Base-by-base conservation (phyloP, 2,329 filamentous ascomycete genomes). In the Hypomyces perniciosus region DNA sequence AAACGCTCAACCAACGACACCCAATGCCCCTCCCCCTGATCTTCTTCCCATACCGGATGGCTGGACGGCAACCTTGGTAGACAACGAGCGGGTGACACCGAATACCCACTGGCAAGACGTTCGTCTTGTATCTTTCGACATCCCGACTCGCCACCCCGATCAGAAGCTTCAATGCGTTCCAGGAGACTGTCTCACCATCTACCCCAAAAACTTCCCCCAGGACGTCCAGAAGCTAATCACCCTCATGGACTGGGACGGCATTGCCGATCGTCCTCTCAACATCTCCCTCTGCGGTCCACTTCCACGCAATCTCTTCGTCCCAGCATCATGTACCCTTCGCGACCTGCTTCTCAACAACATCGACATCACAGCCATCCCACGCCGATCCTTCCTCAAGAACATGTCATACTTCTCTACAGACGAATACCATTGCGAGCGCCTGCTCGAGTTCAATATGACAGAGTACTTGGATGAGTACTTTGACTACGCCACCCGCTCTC, bases 401-500 rank as follows among this genome's bases (percentile, higher is more conserved):
- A 81, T 96, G 50, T 81, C 86, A 1, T 83, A 90, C 64, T 90
- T 90, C 61, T 87, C 90, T 2, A 69, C 73, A 1, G 80, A 95
- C 60, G 65, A 73, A 2, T 82, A 83, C 60, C 92, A 99, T 61
- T 83, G 82, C 59, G 86, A 93, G 54, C 83, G 92, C 2, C 79
- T 99, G 0, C 68, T 86, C 7, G 93, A 99, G 63, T 93, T 99
- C 60, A 84, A 84, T 1, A 80, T 86, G 60, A 83, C 89, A 0
- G 79, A 86, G 42, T 88, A 85, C 60, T 81, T 92, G 5, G 90
- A 97, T 59, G 93, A 99, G 60, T 85, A 96, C 50, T 97, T 89
- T 71, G 92, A 99, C 69, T 99, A 99, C 65, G 93, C 93, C 1
- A 91, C 91, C 0, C 84, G 93, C 7, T 88, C 92, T 1, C 85